A percentile compares a stretch with the other conserved stretches of the same genome.
phyloP scores from a whole-genome alignment of 176 grass and related monocot species.

The Elaeis guineensis region DNA sequence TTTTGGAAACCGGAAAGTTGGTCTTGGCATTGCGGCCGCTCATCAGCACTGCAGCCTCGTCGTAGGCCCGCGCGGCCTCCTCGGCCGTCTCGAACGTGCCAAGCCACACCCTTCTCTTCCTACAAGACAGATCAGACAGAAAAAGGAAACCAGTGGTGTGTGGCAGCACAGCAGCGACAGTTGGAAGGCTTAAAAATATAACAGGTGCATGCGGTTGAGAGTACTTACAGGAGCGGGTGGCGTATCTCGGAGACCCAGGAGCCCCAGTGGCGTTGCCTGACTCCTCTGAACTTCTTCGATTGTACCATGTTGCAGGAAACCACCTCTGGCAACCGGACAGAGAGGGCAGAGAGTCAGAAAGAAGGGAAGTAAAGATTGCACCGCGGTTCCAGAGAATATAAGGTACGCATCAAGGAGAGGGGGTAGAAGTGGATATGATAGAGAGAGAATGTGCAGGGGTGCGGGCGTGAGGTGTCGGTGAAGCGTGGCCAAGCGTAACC shows the following conservation, averaged over 20 bases:
- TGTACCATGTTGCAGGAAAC: constrained; percentile 54
- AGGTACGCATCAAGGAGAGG: too few species aligned
- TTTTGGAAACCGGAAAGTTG: constrained; percentile 76
- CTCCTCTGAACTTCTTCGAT: constrained; percentile 97
- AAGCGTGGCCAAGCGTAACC: constrained; percentile 37
- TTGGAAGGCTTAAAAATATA: too few species aligned
- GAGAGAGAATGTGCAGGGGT: not conserved
- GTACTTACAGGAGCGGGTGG: constrained; percentile 90
- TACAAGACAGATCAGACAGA: constrained; percentile 19
- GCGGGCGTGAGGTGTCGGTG: constrained; percentile 53
- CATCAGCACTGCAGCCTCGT: constrained; percentile 95
- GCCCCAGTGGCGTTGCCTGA: constrained; percentile 99
- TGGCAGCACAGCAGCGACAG: too few species aligned
- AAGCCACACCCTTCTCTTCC: constrained; percentile 97
- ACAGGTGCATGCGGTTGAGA: too few species aligned
- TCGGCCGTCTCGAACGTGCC: constrained; percentile 99
- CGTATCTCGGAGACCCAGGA: constrained; percentile 99
- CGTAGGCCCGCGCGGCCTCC: constrained; percentile 92
- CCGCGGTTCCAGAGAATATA: too few species aligned
- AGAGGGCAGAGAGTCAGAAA: too few species aligned
- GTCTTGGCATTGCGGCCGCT: constrained; percentile 99
- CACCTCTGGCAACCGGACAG: too few species aligned
- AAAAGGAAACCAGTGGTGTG: too few species aligned
- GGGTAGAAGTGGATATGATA: not conserved
- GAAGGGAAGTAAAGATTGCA: too few species aligned